phyloP scores from a whole-genome alignment of 768 basidiomycete genomes.

The Leccinum ochraceum region DNA sequence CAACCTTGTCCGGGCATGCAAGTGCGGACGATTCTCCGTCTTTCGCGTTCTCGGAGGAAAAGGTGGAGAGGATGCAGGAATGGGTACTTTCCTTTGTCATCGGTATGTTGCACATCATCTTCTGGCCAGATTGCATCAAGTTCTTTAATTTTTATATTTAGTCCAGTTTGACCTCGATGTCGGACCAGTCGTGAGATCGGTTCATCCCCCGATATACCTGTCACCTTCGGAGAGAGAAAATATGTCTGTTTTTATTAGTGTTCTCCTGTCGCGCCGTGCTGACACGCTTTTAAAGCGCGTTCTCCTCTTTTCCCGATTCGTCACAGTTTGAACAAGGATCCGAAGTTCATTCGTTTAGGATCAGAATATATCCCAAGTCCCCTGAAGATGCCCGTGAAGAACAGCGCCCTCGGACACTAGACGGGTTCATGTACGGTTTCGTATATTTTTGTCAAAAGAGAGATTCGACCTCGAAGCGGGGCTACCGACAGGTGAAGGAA shows the following conservation, averaged over 20 bases:
- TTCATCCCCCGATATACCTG: slow-evolving; percentile 68
- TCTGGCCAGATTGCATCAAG: not conserved
- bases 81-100: slow-evolving; percentile 73
- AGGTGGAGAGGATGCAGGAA: slow-evolving; percentile 50
- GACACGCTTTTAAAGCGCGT: slow-evolving; percentile 57
- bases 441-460: slow-evolving; percentile 73
- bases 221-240: slow-evolving; percentile 74
- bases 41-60: slow-evolving; percentile 49
- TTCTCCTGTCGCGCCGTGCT: not conserved
- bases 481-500: slow-evolving; percentile 71
- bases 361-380: slow-evolving; percentile 51
- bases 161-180: slow-evolving; percentile 89
- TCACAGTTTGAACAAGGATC: slow-evolving; percentile 82
- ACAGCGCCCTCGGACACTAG: slow-evolving; percentile 44
- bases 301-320: slow-evolving; percentile 91
- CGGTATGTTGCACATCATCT: slow-evolving; percentile 43
- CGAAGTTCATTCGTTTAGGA: slow-evolving; percentile 83
- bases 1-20: slow-evolving; percentile 29
- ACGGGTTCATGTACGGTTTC: slow-evolving; percentile 78
- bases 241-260: slow-evolving; percentile 48
- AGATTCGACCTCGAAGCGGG: slow-evolving; percentile 67
- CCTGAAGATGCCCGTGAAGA: slow-evolving; percentile 12
- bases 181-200: slow-evolving; percentile 73
- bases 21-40: slow-evolving; percentile 39
- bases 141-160: slow-evolving; percentile 28